These are phyloP conservation scores for Globisporangium canariense DNA, from an alignment of 352 stramenopile species.

Conservation along the genomic window DNA sequence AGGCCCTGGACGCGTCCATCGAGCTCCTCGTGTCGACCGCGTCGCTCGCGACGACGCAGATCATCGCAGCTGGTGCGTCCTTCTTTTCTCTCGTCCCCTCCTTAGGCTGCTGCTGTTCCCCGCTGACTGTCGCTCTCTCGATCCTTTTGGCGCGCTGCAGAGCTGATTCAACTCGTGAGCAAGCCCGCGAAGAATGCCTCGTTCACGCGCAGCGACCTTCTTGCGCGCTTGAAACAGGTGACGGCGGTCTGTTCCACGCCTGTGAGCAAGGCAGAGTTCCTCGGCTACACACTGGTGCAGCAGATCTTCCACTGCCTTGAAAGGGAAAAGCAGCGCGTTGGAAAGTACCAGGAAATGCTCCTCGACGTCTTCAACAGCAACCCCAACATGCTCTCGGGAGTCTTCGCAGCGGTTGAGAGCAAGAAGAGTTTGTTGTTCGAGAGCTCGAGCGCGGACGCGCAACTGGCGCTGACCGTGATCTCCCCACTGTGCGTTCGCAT, in stretches of 20 bases:
- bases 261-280: constrained; percentile 42
- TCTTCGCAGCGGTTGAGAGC: constrained; percentile 35
- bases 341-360: constrained; percentile 17
- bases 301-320: constrained; percentile 23
- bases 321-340: constrained; percentile 3
- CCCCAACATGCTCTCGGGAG: constrained; percentile 27
- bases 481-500: constrained; percentile 30
- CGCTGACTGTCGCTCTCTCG: not conserved
- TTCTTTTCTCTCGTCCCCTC: not conserved
- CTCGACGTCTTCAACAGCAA: constrained; percentile 47
- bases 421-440: constrained; percentile 7
- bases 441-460: not conserved
- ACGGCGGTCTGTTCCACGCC: constrained; percentile 43
- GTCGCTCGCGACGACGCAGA: constrained; percentile 16
- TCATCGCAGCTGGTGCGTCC: constrained; percentile 11
- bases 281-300: constrained; percentile 40
- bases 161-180: constrained; percentile 3
- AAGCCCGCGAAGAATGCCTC: not conserved
- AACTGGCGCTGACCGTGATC: constrained; percentile 20
- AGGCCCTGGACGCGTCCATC: constrained; percentile 12
- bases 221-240: constrained; percentile 32
- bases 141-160: not conserved
- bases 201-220: constrained; percentile 2
- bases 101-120: not conserved
- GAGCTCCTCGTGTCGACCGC: constrained; percentile 11